These are phyloP conservation scores for Citrullus colocynthis DNA, from an alignment of 306 rosid genomes.

Conservation along the genomic window DNA sequence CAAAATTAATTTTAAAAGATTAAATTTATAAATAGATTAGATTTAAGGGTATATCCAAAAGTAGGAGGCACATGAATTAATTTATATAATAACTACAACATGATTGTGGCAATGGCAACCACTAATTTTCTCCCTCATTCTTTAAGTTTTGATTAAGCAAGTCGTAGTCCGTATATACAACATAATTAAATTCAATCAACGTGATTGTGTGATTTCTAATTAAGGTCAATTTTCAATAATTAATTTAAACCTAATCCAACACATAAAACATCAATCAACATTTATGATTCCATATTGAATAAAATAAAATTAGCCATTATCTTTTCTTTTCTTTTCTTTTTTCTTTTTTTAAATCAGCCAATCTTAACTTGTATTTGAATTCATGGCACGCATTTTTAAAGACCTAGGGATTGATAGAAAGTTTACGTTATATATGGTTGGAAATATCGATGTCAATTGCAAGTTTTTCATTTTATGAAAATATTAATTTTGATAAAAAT, in stretches of 20 bases:
- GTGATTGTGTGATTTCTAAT: neutral
- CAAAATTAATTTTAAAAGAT: too few species aligned
- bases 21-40: neutral
- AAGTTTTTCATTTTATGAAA: too few species aligned
- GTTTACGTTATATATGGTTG: too few species aligned
- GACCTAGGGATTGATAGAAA: too few species aligned
- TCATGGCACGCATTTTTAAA: neutral
- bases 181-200: neutral
- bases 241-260: too few species aligned
- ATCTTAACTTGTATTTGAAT: neutral
- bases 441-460: too few species aligned
- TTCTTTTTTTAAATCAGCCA: neutral
- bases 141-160: neutral
- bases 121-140: neutral
- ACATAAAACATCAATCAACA: neutral
- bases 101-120: slow-evolving; percentile 1
- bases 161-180: neutral
- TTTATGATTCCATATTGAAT: too few species aligned
- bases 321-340: too few species aligned
- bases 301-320: neutral
- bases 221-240: neutral
- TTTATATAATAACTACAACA: neutral
- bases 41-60: neutral
- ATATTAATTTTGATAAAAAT: too few species aligned
- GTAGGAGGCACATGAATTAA: neutral